Percentiles rank a stretch among this genome's conserved stretches.
These are phyloP conservation scores for Fusarium kyushuense DNA, from an alignment of 2,329 filamentous ascomycete genomes.

Conservation along the genomic window DNA sequence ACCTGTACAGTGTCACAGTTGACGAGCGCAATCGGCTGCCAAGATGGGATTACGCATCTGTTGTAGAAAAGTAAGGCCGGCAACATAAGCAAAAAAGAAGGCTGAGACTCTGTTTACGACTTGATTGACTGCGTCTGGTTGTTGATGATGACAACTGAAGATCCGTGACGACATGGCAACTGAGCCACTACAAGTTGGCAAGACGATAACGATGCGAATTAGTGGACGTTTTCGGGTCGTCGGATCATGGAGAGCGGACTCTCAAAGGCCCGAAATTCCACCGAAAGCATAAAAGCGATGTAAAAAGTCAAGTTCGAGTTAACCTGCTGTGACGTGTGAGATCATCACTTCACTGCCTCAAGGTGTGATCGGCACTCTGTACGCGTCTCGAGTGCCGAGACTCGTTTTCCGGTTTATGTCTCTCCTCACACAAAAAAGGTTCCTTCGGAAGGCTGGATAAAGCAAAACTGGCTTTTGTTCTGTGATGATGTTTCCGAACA, in stretches of 20 bases:
- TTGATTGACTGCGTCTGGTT: constrained; percentile 12
- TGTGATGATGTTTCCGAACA: constrained; percentile 8
- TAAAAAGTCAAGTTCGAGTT: constrained; percentile 8
- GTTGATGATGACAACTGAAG: constrained; percentile 39
- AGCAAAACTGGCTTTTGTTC: constrained; percentile 5
- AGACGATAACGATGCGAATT: constrained; percentile 6
- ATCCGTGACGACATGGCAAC: constrained; percentile 35
- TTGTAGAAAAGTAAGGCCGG: background rate
- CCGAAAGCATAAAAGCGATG: constrained; percentile 1
- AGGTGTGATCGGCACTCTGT: constrained; percentile 26
- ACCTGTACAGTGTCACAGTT: constrained; percentile 3
- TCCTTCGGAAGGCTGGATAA: background rate
- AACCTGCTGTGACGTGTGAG: constrained; percentile 20
- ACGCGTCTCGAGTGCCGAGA: constrained; percentile 18
- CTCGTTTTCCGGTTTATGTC: constrained; percentile 28
- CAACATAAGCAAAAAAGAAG: constrained; percentile 17
- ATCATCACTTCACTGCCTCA: constrained; percentile 14
- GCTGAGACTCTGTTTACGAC: constrained; percentile 12
- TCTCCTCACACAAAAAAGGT: background rate
- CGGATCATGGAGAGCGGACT: constrained; percentile 19
- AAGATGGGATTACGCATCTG: constrained; percentile 25
- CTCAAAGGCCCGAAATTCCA: constrained; percentile 32
- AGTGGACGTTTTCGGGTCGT: constrained; percentile 1
- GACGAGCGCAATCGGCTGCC: constrained; percentile 1
- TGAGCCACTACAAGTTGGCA: constrained; percentile 27